Evolutionary conservation across 768 basidiomycete species (phyloP).

Genomic region (Leccinum incarnatum): DNA sequence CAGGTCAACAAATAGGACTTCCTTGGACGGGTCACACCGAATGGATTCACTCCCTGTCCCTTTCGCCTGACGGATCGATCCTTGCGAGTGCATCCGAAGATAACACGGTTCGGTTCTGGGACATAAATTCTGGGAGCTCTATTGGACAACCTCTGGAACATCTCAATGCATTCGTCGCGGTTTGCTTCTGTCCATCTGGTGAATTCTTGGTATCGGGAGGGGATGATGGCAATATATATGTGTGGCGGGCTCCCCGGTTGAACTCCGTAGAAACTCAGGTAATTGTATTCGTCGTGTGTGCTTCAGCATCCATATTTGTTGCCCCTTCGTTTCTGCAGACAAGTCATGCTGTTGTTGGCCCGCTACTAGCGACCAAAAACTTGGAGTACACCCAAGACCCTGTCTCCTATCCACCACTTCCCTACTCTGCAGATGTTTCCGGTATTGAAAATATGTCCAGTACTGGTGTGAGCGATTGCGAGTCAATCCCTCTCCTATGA

Average conservation of each 20-base stretch:
- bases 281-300: not conserved
- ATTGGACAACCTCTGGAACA: too few relatives aligned
- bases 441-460: not conserved
- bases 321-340: not conserved
- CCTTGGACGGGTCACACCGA: not conserved
- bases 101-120: not conserved
- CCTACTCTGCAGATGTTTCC: not conserved
- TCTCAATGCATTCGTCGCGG: not conserved
- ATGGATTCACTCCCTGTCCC: not conserved
- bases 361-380: too few relatives aligned
- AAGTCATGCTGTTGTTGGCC: not conserved
- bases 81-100: not conserved
- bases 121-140: not conserved
- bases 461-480: not conserved
- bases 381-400: not conserved
- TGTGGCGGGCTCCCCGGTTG: not conserved
- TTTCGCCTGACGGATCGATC: not conserved
- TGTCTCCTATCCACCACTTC: not conserved
- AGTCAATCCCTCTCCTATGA: not conserved
- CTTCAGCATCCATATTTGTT: not conserved
- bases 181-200: not conserved
- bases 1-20: not conserved
- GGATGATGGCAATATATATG: not conserved
- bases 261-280: not conserved
- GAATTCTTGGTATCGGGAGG: not conserved